Evolutionary conservation across 495 filamentous ascomycete species (phyloP), one percentile per base, ranked within the genome.

Genomic region (Aspergillus incahuasiensis): DNA sequence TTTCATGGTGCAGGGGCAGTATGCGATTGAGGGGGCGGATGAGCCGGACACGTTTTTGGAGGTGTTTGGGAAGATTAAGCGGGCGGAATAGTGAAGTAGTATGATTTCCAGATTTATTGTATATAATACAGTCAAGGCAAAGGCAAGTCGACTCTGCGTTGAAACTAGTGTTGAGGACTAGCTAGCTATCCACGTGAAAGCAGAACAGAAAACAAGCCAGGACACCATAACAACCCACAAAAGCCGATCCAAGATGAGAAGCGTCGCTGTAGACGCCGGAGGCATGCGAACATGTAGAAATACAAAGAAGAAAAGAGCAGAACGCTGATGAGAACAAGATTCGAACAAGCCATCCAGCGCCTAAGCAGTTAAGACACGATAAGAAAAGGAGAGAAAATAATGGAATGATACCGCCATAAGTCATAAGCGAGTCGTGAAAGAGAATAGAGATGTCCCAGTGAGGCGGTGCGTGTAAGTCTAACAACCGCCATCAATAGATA

Each of bases 1-100:
- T 64, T 91, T 90, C 62, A 82, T 79, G 28, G 72, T 91, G 28
- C 82, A 89, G 52, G 83, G 72, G 0, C 77, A 77, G 63, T 85
- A 81, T 68, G 74, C 78, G 40, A 64, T 91, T 32, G 74, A 80
- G 20, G 87, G 88, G 0, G 87, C 85, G 0, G 81, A 88, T 68
- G 84, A 89, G 54, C 69, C 74, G 5, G 69, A 78, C 59, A 69
- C 68, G 7, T 83, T 86, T 50, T 60, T 86, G 30, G 72, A 79
- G 49, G 65, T 77, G n/a, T 85, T 87, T 67, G 65, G 75, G 45
- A 69, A 65, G 48, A 65, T 79, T 2, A 83, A 83, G 56, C 65
- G 59, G 19, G 52, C 34, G n/a, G 48, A 48, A 28, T 9, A 28
- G n/a, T 42, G 20, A n/a, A 34, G 21, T 25, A 24, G n/a, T 45